Conservation (phyloP, 352 stramenopile species). For the Pseudoperonospora humuli region DNA sequence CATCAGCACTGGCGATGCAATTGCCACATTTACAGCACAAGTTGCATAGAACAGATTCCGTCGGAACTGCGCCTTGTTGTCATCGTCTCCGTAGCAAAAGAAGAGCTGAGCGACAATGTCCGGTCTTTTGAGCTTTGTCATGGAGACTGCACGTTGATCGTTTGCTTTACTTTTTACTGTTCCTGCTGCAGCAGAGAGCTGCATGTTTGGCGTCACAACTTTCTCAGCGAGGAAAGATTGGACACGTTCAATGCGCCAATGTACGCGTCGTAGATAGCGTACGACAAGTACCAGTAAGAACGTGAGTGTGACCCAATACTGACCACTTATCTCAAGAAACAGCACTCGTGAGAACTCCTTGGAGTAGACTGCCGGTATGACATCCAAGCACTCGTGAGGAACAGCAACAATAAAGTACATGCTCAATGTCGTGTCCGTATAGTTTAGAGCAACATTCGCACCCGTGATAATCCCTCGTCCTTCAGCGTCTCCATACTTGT, state of each 20-base stretch:
- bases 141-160: conserved; percentile 5
- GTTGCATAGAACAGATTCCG: conserved; percentile 75
- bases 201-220: conserved; percentile 20
- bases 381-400: conserved; percentile 52
- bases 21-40: conserved; percentile 41
- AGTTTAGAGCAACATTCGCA: conserved; percentile 44
- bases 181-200: conserved; percentile 7
- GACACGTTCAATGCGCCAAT: conserved; percentile 74
- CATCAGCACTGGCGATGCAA: conserved; percentile 48
- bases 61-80: conserved; percentile 56
- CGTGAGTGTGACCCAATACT: conserved; percentile 44
- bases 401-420: conserved; percentile 82
- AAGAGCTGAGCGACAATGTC: conserved; percentile 74
- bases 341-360: conserved; percentile 67
- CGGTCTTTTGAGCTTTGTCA: conserved; percentile 17
- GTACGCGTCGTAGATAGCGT: conserved; percentile 60
- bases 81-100: conserved; percentile 65
- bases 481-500: conserved; percentile 68
- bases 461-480: conserved; percentile 48
- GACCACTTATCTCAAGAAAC: conserved; percentile 47
- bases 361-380: conserved; percentile 48
- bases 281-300: conserved; percentile 44
- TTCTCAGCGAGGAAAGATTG: conserved; percentile 72
- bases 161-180: too few species aligned
- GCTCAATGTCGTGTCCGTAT: conserved; percentile 50